Percentiles rank a stretch among this genome's conserved stretches.
These are phyloP conservation scores for Hsuehochloa calcarea DNA, from an alignment of 176 grass and related monocot genomes.

Conservation along the genomic window DNA sequence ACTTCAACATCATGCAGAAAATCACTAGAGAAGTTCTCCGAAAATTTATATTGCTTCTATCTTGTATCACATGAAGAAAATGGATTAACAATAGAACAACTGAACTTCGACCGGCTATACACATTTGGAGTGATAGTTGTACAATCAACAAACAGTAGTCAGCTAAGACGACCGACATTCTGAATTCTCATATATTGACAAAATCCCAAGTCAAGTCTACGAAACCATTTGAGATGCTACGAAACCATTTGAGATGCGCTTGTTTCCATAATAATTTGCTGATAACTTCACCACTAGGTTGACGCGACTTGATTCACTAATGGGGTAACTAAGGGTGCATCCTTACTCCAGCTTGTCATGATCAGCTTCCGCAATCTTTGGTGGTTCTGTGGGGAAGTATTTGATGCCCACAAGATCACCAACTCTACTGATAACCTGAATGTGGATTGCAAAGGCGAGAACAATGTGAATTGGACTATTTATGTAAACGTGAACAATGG, in stretches of 20 bases:
- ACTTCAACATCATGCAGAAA: background rate
- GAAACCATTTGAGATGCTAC: constrained; percentile 13
- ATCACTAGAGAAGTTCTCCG: background rate
- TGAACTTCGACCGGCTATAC: constrained; percentile 35
- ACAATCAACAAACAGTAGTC: constrained; percentile 33
- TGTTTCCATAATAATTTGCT: constrained; percentile 5
- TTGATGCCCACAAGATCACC: constrained; percentile 77
- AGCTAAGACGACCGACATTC: constrained; percentile 11
- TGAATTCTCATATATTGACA: constrained; percentile 22
- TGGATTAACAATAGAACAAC: constrained; percentile 21
- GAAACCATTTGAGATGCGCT: background rate
- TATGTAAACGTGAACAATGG: background rate
- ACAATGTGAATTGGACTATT: constrained; percentile 4
- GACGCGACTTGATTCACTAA: background rate
- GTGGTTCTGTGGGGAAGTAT: constrained; percentile 66
- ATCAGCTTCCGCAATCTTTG: constrained; percentile 38
- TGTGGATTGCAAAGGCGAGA: background rate
- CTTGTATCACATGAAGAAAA: constrained; percentile 25
- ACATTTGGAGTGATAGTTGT: constrained; percentile 37
- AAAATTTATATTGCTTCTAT: constrained; percentile 15
- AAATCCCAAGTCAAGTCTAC: constrained; percentile 27
- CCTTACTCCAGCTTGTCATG: constrained; percentile 45
- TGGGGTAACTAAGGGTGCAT: background rate
- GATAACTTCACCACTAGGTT: background rate
- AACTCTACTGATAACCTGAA: constrained; percentile 81